phyloP scores from a whole-genome alignment of 2,329 filamentous ascomycete species.

The Eutypella sp. region DNA sequence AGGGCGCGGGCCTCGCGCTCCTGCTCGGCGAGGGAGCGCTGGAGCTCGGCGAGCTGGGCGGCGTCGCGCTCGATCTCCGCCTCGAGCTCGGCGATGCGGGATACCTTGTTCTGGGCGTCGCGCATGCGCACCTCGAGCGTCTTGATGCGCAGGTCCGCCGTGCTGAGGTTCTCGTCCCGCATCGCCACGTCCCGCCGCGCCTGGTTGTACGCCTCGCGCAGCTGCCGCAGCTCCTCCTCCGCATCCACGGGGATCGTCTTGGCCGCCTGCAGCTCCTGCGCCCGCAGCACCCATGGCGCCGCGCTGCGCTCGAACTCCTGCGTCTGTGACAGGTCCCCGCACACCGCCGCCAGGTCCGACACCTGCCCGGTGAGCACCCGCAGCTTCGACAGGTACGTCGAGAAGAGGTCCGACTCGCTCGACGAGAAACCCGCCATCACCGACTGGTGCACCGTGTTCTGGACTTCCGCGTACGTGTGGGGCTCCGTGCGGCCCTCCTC shows the following conservation, averaged over 20 bases:
- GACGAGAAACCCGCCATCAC: slow-evolving; percentile 46
- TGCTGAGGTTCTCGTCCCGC: slow-evolving; percentile 78
- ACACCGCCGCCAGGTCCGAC: slow-evolving; percentile 65
- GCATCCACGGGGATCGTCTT: slow-evolving; percentile 77
- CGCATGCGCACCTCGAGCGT: slow-evolving; percentile 83
- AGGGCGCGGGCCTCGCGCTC: slow-evolving; percentile 61
- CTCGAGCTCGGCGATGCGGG: slow-evolving; percentile 63
- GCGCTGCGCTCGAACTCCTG: slow-evolving; percentile 72
- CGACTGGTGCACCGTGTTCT: slow-evolving; percentile 55
- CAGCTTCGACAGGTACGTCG: slow-evolving; percentile 62
- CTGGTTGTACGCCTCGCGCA: slow-evolving; percentile 77
- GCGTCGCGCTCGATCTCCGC: slow-evolving; percentile 49
- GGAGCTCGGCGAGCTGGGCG: slow-evolving; percentile 46
- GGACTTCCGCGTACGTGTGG: slow-evolving; percentile 62
- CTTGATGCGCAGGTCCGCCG: slow-evolving; percentile 86
- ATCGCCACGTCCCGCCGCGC: slow-evolving; percentile 66
- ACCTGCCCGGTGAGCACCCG: slow-evolving; percentile 60
- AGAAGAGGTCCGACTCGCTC: slow-evolving; percentile 64
- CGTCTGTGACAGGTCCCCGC: slow-evolving; percentile 65
- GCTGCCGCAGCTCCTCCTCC: slow-evolving; percentile 75
- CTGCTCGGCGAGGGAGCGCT: slow-evolving; percentile 62
- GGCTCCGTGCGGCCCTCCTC: slow-evolving; percentile 68
- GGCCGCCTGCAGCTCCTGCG: slow-evolving; percentile 74
- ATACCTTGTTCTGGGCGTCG: slow-evolving; percentile 73
- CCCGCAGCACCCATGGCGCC: slow-evolving; percentile 78